Base-by-base conservation (phyloP, 495 filamentous ascomycete genomes). In the Penicillium alfredii region DNA sequence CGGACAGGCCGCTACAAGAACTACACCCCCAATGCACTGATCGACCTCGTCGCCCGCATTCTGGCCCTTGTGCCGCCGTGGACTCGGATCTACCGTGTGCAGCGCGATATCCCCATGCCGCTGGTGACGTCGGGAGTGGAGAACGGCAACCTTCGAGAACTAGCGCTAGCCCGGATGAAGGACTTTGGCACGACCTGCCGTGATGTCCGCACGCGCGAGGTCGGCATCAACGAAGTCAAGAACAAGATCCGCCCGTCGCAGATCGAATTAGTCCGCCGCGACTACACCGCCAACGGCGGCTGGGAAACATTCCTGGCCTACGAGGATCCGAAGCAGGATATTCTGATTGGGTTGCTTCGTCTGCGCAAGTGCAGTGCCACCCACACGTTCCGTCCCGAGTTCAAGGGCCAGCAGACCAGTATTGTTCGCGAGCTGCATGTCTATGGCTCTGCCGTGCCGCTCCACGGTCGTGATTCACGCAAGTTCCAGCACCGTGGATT, bases 401-500 rank as follows among this genome's bases (percentile, higher is more conserved):
- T 98, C 38, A 80, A 69, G 1, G 80, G 77, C 3, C 88, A 95
- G 61, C 84, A 80, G 42, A 93, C 92, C 4, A 94, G 87, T 61
- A 71, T 98, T 34, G 88, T 98, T 4, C 77, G 92, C 17, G 92
- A 98, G 58, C 68, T 98, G 35, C 92, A 98, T 61, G 92, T 98
- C 2, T 98, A 98, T 56, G 92, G 92, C 9, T 87, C 84, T 36
- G 92, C 92, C 1, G 92, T 98, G 7, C 92, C 92, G 1, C 79
- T 98, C 35, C 92, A 98, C 57, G 88, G 85, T 7, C 73, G 92
- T 37, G 90, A 97, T 53, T 84, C 89, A 6, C 78, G 80, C 54
- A 98, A 98, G 60, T 97, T 95, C 65, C 92, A 98, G 68, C 92
- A 98, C 64, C 93, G 94, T 54, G 92, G 92, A 1, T 98, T 93